Conservation (phyloP, 371 early-diverging fungal genomes). For the Blakeslea trispora region DNA sequence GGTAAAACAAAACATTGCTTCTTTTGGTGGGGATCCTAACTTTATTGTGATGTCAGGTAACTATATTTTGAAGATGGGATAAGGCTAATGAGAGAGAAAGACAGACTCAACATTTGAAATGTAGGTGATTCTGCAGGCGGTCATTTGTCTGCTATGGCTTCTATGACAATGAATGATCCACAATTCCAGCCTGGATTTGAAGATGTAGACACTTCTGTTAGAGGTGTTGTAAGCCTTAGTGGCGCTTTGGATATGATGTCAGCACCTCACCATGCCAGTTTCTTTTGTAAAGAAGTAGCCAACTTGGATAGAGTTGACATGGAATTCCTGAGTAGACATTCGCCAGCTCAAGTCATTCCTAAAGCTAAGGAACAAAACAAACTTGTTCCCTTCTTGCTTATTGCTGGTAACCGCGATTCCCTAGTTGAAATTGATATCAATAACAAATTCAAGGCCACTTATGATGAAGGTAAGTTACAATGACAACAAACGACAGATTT, state of each 20-base stretch:
- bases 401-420: conserved; percentile 39
- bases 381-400: conserved; percentile 33
- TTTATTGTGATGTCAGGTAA: conserved; percentile 65
- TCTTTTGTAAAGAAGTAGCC: conserved; percentile 43
- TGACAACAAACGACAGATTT: neutral
- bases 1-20: conserved; percentile 59
- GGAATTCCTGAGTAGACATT: conserved; percentile 48
- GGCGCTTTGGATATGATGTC: conserved; percentile 48
- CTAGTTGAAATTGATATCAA: conserved; percentile 26
- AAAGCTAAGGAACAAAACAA: conserved; percentile 20
- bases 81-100: neutral
- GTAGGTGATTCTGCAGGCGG: conserved; percentile 70
- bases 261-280: conserved; percentile 19
- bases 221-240: conserved; percentile 53
- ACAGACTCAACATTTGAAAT: neutral
- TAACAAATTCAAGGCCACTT: conserved; percentile 27
- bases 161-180: conserved; percentile 64
- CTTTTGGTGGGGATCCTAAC: conserved; percentile 71
- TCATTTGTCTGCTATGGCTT: conserved; percentile 66
- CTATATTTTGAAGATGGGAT: too few relatives aligned
- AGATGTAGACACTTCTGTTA: conserved; percentile 64
- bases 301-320: conserved; percentile 33
- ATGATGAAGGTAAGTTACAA: conserved; percentile 30
- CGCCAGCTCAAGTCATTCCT: conserved; percentile 35
- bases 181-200: conserved; percentile 76